These are phyloP conservation scores for Stachybotrys elegans DNA, from an alignment of 2,329 filamentous ascomycete species.

Conservation along the genomic window DNA sequence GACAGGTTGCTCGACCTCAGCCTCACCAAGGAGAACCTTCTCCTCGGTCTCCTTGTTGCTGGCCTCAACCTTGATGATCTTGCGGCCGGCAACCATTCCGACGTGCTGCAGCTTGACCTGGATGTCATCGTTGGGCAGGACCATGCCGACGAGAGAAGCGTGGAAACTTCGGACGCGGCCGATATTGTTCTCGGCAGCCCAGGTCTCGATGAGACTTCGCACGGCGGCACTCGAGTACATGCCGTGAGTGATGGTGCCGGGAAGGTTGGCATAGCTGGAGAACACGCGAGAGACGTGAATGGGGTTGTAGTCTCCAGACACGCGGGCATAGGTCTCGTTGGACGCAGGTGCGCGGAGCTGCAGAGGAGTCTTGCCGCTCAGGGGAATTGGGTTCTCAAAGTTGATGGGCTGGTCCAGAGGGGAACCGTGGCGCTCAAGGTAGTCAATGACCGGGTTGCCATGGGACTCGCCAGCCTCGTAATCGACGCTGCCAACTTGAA, in stretches of 20 bases:
- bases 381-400: slow-evolving; percentile 95
- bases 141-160: slow-evolving; percentile 96
- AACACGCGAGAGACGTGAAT: slow-evolving; percentile 98
- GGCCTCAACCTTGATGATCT: slow-evolving; percentile 98
- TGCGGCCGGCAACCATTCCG: slow-evolving; percentile 95
- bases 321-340: slow-evolving; percentile 96
- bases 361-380: slow-evolving; percentile 87
- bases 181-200: slow-evolving; percentile 98
- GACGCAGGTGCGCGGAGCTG: slow-evolving; percentile 86
- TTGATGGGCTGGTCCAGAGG: slow-evolving; percentile 93
- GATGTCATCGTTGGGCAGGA: slow-evolving; percentile 91
- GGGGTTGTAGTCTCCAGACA: slow-evolving; percentile 97
- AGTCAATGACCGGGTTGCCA: slow-evolving; percentile 95
- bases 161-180: slow-evolving; percentile 97
- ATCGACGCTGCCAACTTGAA: slow-evolving; percentile 95
- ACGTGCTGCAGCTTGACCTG: slow-evolving; percentile 94
- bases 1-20: slow-evolving; percentile 95
- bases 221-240: slow-evolving; percentile 99
- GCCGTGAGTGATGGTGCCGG: slow-evolving; percentile 95
- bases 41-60: slow-evolving; percentile 95
- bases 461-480: slow-evolving; percentile 89
- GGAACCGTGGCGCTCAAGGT: slow-evolving; percentile 84
- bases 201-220: slow-evolving; percentile 92
- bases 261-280: slow-evolving; percentile 89
- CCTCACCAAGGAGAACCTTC: slow-evolving; percentile 91